These are phyloP conservation scores for Skeletonema grethae DNA, from an alignment of 108 stramenopile genomes.

Conservation along the genomic window DNA sequence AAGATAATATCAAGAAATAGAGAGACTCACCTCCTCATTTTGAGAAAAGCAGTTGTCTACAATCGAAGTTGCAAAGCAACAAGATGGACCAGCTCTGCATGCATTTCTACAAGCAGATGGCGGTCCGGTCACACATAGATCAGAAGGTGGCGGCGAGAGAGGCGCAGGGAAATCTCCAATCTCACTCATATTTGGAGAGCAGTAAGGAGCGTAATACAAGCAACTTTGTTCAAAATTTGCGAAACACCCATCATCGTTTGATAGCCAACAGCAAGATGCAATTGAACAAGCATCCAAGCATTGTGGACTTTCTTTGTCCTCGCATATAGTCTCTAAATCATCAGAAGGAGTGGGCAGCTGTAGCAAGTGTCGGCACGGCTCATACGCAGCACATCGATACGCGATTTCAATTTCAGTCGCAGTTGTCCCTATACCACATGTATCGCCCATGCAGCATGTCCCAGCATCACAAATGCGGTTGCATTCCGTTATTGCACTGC, in stretches of 20 bases:
- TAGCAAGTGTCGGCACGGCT: constrained; percentile 11
- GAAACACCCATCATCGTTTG: constrained; percentile 10
- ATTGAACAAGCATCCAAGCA: constrained; percentile 3
- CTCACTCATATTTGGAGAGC: neutral
- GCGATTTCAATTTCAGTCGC: neutral
- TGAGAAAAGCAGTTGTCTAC: neutral
- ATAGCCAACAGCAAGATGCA: constrained; percentile 11
- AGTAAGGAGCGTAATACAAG: constrained; percentile 5
- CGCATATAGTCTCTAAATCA: constrained; percentile 7
- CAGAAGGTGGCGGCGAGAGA: neutral
- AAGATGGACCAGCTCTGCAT: neutral
- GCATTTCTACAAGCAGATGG: neutral
- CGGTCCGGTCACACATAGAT: neutral
- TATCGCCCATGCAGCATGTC: constrained; percentile 15
- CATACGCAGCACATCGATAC: constrained; percentile 13
- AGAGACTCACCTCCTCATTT: neutral
- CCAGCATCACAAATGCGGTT: constrained; percentile 13
- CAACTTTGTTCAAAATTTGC: constrained; percentile 16
- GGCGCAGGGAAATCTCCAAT: neutral
- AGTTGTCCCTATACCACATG: neutral
- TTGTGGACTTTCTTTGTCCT: constrained; percentile 7
- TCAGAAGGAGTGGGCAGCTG: constrained; percentile 11
- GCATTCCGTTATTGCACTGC: constrained; percentile 1
- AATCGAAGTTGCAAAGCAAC: neutral
- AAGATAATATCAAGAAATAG: neutral